Conservation (phyloP, 2,329 filamentous ascomycete species). For the Diaporthe longicolla region DNA sequence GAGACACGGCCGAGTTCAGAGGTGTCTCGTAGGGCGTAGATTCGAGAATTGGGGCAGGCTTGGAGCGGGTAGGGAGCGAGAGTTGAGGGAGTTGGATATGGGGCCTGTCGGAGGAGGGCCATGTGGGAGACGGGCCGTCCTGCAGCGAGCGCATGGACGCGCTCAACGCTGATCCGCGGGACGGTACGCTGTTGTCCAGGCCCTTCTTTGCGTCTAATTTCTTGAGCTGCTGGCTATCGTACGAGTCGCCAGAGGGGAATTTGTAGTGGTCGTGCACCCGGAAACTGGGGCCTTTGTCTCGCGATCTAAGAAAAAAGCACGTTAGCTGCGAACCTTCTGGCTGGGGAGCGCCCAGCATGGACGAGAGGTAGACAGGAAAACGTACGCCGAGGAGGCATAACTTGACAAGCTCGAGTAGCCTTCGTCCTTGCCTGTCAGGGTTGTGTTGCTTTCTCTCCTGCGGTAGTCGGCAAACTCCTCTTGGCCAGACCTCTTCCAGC, state of each 20-base stretch:
- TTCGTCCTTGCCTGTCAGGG: slow-evolving; percentile 54
- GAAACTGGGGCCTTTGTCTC: slow-evolving; percentile 61
- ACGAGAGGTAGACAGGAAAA: neutral
- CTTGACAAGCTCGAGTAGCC: slow-evolving; percentile 53
- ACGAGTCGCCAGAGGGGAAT: slow-evolving; percentile 59
- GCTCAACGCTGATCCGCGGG: slow-evolving; percentile 59
- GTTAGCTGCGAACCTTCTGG: slow-evolving; percentile 43
- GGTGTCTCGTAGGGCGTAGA: slow-evolving; percentile 64
- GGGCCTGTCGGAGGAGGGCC: slow-evolving; percentile 52
- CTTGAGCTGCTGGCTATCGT: slow-evolving; percentile 67
- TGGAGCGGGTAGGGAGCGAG: slow-evolving; percentile 61
- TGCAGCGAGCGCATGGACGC: slow-evolving; percentile 48
- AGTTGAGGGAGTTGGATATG: slow-evolving; percentile 60
- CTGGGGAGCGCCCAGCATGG: slow-evolving; percentile 49
- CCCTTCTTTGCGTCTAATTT: slow-evolving; percentile 66
- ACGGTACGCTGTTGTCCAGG: slow-evolving; percentile 61
- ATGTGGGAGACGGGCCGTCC: slow-evolving; percentile 53
- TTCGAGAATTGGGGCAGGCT: slow-evolving; percentile 59
- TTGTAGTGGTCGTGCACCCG: slow-evolving; percentile 65
- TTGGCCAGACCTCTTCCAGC: slow-evolving; percentile 45
- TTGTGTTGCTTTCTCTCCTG: slow-evolving; percentile 50
- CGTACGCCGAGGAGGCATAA: slow-evolving; percentile 41
- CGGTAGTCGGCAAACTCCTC: slow-evolving; percentile 54
- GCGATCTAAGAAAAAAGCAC: slow-evolving; percentile 52
- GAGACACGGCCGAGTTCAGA: slow-evolving; percentile 63